phyloP scores from a whole-genome alignment of 495 filamentous ascomycete species.

The Penicillium taxi region DNA sequence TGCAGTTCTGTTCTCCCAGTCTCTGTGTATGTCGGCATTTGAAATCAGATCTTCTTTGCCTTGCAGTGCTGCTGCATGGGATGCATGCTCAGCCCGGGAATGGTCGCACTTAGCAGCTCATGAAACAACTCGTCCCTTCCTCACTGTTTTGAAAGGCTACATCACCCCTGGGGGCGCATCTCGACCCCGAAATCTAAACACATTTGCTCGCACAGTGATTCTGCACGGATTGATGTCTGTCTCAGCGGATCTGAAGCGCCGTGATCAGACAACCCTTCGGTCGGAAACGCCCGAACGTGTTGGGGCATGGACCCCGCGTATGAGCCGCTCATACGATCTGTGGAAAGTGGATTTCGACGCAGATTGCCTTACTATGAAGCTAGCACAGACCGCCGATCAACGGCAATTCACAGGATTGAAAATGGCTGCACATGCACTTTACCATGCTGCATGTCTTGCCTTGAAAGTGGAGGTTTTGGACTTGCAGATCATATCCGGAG shows the following conservation, averaged over 20 bases:
- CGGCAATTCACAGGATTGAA: conserved; percentile 34
- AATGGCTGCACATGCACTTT: conserved; percentile 38
- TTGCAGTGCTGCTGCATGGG: conserved; percentile 41
- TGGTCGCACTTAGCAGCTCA: conserved; percentile 31
- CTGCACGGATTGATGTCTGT: conserved; percentile 51
- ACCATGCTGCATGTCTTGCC: conserved; percentile 43
- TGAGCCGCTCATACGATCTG: conserved; percentile 41
- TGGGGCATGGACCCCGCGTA: conserved; percentile 41
- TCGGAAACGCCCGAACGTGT: conserved; percentile 32
- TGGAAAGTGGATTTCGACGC: conserved; percentile 48
- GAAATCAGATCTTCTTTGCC: conserved; percentile 45
- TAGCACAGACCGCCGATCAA: conserved; percentile 19
- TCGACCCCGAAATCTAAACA: conserved; percentile 36
- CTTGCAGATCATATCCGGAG: conserved; percentile 48
- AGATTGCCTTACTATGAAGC: conserved; percentile 34
- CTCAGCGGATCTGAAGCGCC: conserved; percentile 46
- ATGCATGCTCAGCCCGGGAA: conserved; percentile 39
- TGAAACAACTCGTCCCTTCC: conserved; percentile 28
- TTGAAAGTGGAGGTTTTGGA: conserved; percentile 47
- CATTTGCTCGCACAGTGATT: conserved; percentile 38
- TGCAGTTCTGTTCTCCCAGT: conserved; percentile 49
- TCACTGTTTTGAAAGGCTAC: conserved; percentile 45
- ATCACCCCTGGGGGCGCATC: conserved; percentile 30
- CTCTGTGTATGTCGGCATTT: conserved; percentile 51
- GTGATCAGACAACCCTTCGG: conserved; percentile 45